phyloP scores from a whole-genome alignment of 2,329 filamentous ascomycete species.

The Colletotrichum endophyticum region DNA sequence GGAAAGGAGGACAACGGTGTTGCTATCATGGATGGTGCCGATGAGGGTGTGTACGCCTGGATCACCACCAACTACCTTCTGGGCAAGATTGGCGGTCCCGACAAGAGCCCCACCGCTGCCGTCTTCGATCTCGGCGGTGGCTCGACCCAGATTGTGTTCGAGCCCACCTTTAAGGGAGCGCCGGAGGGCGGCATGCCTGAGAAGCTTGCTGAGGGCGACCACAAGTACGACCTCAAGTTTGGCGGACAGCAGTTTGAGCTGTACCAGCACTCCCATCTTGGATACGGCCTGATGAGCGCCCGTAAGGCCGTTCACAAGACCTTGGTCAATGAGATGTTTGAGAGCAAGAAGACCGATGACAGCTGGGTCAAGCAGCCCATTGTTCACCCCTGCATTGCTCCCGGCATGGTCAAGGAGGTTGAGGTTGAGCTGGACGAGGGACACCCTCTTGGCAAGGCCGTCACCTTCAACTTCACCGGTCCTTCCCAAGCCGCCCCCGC shows the following conservation, averaged over 20 bases:
- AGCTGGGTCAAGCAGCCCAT: conserved; percentile 76
- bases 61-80: conserved; percentile 99
- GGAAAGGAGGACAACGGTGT: conserved; percentile 85
- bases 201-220: conserved; percentile 85
- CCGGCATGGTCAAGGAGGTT: conserved; percentile 77
- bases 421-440: conserved; percentile 71
- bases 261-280: conserved; percentile 98
- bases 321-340: conserved; percentile 75
- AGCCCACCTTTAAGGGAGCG: conserved; percentile 85
- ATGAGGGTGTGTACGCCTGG: conserved; percentile 98
- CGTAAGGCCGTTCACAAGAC: conserved; percentile 83
- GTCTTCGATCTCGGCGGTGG: conserved; percentile 96
- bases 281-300: conserved; percentile 95
- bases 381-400: conserved; percentile 84
- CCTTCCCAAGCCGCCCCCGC: conserved; percentile 76
- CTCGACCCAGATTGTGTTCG: conserved; percentile 97
- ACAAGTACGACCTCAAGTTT: conserved; percentile 93
- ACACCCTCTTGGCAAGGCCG: conserved; percentile 67
- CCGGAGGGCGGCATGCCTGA: conserved; percentile 81
- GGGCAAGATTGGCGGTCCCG: conserved; percentile 93
- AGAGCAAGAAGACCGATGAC: conserved; percentile 62
- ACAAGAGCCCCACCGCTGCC: conserved; percentile 88
- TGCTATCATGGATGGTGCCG: conserved; percentile 95
- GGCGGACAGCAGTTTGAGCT: conserved; percentile 89
- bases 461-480: conserved; percentile 86